Percentiles rank a stretch among this genome's conserved stretches.
Evolutionary conservation across 352 stramenopile species (phyloP).

Genomic region (Phytophthora foliorum): DNA sequence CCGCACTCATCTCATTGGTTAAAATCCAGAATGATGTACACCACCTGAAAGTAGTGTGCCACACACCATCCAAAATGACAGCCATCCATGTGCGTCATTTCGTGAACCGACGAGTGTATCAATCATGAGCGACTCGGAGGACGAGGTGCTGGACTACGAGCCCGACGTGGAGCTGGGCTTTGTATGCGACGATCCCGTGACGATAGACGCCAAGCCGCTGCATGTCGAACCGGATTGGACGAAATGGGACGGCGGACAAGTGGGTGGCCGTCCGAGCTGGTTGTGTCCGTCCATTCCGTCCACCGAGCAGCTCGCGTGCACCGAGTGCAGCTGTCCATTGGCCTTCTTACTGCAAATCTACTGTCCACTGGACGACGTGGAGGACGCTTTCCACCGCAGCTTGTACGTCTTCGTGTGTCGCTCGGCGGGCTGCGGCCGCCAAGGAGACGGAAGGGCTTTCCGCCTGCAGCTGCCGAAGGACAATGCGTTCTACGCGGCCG

Average conservation of each 20-base stretch:
- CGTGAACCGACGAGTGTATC: not conserved
- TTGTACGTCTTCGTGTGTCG: conserved; percentile 95
- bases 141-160: conserved; percentile 50
- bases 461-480: conserved; percentile 87
- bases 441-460: conserved; percentile 79
- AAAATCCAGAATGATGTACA: conserved; percentile 4
- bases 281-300: conserved; percentile 75
- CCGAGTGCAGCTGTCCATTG: conserved; percentile 57
- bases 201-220: conserved; percentile 40
- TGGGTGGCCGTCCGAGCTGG: conserved; percentile 92
- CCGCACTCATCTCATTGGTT: not conserved
- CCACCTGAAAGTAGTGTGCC: not conserved
- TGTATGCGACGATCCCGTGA: conserved; percentile 42
- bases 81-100: conserved; percentile 5
- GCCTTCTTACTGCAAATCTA: conserved; percentile 94
- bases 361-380: conserved; percentile 89
- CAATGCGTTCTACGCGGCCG: conserved; percentile 92
- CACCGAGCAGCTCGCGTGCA: conserved; percentile 58
- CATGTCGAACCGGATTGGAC: conserved; percentile 77
- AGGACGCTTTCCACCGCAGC: conserved; percentile 93
- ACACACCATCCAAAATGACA: conserved; percentile 14
- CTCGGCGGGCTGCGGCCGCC: conserved; percentile 58
- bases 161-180: conserved; percentile 85
- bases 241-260: conserved; percentile 94
- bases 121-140: conserved; percentile 60